These are phyloP conservation scores for Kwoniella sp. DNA, from an alignment of 768 basidiomycete species.

Conservation along the genomic window DNA sequence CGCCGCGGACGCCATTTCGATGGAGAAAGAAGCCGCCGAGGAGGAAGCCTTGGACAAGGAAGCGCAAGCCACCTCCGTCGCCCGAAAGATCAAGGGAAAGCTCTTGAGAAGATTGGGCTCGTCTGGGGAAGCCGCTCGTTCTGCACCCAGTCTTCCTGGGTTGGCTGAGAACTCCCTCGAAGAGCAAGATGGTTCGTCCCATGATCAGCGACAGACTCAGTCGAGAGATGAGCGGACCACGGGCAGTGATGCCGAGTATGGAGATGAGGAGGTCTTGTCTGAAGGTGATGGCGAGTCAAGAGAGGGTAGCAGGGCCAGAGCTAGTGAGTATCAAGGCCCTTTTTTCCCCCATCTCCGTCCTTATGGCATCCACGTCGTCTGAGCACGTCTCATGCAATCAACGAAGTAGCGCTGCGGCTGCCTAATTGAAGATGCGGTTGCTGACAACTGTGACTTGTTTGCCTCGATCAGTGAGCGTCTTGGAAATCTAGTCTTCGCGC, in stretches of 20 bases:
- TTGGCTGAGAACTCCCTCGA: slow-evolving; percentile 48
- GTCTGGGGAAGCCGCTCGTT: slow-evolving; percentile 29
- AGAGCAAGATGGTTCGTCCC: slow-evolving; percentile 58
- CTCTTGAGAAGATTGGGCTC: slow-evolving; percentile 12
- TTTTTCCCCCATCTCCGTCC: not conserved
- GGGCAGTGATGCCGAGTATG: slow-evolving; percentile 35
- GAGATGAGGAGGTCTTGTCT: slow-evolving; percentile 59
- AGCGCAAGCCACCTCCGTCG: slow-evolving; percentile 19
- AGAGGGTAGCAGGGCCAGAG: slow-evolving; percentile 20
- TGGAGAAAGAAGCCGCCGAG: slow-evolving; percentile 44
- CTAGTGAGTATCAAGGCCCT: slow-evolving; percentile 24
- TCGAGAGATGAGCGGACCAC: slow-evolving; percentile 3
- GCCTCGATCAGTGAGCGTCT: slow-evolving; percentile 26
- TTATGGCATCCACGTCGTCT: too few relatives aligned
- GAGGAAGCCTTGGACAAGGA: slow-evolving; percentile 49
- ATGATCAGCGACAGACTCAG: not conserved
- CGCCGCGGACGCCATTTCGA: slow-evolving; percentile 42
- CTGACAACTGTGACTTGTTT: not conserved
- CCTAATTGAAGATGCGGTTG: not conserved
- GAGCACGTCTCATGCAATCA: too few relatives aligned
- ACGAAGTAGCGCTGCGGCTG: not conserved
- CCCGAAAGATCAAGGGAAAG: slow-evolving; percentile 4
- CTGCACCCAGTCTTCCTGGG: slow-evolving; percentile 20
- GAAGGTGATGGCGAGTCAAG: slow-evolving; percentile 11
- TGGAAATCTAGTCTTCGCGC: slow-evolving; percentile 22